These are phyloP conservation scores for Alternaria sp. DNA, from an alignment of 2,329 filamentous ascomycete species.

Conservation along the genomic window DNA sequence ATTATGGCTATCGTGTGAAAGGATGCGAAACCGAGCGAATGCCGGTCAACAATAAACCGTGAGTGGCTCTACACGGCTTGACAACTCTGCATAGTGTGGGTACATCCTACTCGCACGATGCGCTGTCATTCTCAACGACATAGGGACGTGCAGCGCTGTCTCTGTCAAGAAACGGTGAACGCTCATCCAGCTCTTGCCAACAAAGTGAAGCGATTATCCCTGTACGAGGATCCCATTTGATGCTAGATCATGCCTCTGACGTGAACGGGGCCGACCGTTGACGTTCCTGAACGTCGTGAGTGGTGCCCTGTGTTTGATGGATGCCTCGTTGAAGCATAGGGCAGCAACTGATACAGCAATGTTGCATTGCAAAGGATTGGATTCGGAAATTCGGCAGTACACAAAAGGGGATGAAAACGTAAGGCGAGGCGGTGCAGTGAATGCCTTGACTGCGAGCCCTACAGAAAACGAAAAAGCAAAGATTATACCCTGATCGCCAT, in stretches of 20 bases:
- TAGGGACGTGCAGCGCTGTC: background rate
- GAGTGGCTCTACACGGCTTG: background rate
- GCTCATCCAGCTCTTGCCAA: conserved; percentile 6
- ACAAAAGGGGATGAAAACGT: background rate
- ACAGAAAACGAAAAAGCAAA: conserved; percentile 1
- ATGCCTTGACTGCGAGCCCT: background rate
- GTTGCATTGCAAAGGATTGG: background rate
- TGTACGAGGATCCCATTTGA: background rate
- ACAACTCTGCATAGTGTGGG: conserved; percentile 1
- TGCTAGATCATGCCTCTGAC: background rate
- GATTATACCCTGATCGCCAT: conserved; percentile 1
- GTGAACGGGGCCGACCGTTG: background rate
- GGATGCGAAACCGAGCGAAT: background rate
- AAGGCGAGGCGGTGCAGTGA: conserved; percentile 1
- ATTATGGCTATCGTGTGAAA: background rate
- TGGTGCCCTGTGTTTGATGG: conserved; percentile 1
- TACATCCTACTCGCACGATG: conserved; percentile 2
- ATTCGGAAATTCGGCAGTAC: background rate
- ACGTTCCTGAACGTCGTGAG: background rate
- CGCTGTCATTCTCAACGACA: conserved; percentile 9
- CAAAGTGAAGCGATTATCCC: background rate
- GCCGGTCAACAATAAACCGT: background rate
- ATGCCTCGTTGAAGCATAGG: background rate
- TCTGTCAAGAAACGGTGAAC: conserved; percentile 8
- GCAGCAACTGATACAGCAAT: background rate